A percentile compares a stretch with the other conserved stretches of the same genome.
These are phyloP conservation scores for Esteya vermicola DNA, from an alignment of 2,329 filamentous ascomycete species.

Conservation along the genomic window DNA sequence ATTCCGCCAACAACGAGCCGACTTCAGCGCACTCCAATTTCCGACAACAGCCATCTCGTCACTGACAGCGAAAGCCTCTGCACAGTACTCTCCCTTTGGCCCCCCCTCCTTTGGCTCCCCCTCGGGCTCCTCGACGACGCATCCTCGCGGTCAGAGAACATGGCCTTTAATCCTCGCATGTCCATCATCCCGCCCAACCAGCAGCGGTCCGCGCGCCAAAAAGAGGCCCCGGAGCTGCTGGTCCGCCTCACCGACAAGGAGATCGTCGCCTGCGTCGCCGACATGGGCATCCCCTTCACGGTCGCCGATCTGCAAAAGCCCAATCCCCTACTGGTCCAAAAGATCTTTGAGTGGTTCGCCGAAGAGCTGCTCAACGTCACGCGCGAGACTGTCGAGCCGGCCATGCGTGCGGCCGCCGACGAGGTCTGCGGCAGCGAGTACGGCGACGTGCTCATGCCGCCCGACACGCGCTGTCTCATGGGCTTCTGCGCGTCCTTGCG, in stretches of 20 bases:
- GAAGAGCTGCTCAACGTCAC: slow-evolving; percentile 89
- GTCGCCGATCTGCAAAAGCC: slow-evolving; percentile 83
- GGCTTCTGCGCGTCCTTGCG: slow-evolving; percentile 82
- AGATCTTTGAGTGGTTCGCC: slow-evolving; percentile 96
- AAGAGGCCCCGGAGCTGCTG: slow-evolving; percentile 43
- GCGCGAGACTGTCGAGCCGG: slow-evolving; percentile 82
- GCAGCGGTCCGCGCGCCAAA: slow-evolving; percentile 37
- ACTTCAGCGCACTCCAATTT: too few relatives aligned
- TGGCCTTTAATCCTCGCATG: slow-evolving; percentile 47
- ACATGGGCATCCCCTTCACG: slow-evolving; percentile 85
- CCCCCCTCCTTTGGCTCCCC: too few relatives aligned
- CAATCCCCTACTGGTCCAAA: slow-evolving; percentile 86
- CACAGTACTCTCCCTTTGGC: too few relatives aligned
- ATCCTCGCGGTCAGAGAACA: too few relatives aligned
- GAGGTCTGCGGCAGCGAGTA: slow-evolving; percentile 66
- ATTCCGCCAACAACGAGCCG: too few relatives aligned
- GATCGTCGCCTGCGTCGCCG: slow-evolving; percentile 92
- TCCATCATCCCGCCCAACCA: slow-evolving; percentile 42
- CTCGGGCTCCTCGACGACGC: too few relatives aligned
- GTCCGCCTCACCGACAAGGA: slow-evolving; percentile 56
- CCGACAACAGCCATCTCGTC: too few relatives aligned
- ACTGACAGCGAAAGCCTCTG: too few relatives aligned
- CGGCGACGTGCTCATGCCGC: slow-evolving; percentile 62
- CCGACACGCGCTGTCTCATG: slow-evolving; percentile 87
- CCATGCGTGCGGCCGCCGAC: slow-evolving; percentile 84